phyloP scores from a whole-genome alignment of 257 asterid species.

The Plantago elongata region DNA sequence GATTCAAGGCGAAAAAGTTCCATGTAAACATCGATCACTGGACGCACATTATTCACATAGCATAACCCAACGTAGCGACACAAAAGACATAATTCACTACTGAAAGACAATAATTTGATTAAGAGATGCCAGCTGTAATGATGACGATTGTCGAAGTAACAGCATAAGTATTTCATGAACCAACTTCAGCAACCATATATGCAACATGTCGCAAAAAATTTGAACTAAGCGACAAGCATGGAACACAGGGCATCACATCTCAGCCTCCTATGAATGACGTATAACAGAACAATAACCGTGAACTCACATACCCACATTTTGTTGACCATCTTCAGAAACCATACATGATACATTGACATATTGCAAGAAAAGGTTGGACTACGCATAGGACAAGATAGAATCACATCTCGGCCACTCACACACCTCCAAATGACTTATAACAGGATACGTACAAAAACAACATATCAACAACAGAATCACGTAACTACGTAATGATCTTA shows the following conservation, averaged over 20 bases:
- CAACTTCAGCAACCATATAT: constrained; percentile 6
- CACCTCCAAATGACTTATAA: constrained; percentile 5
- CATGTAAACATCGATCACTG: too few species aligned
- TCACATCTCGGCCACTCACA: constrained; percentile 7
- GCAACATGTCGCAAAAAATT: constrained; percentile 2
- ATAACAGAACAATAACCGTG: too few species aligned
- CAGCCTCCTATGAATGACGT: neutral
- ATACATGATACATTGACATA: too few species aligned
- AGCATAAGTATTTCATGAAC: constrained; percentile 15
- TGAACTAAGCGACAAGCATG: constrained; percentile 2
- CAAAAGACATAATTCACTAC: too few species aligned
- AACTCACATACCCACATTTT: too few species aligned
- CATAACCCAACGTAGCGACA: too few species aligned
- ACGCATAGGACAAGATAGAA: neutral
- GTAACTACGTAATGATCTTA: neutral
- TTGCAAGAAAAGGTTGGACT: neutral
- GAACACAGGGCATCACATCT: neutral
- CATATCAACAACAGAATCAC: neutral
- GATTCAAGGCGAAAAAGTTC: too few species aligned
- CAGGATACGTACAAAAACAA: neutral
- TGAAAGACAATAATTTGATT: too few species aligned
- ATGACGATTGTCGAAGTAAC: neutral
- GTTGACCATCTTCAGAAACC: too few species aligned
- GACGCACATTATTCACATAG: too few species aligned
- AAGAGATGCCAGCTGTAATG: too few species aligned